Evolutionary conservation across 345 rosid species (phyloP), one percentile per base, ranked within the genome.

Genomic region (Eucalyptus tenuipes): DNA sequence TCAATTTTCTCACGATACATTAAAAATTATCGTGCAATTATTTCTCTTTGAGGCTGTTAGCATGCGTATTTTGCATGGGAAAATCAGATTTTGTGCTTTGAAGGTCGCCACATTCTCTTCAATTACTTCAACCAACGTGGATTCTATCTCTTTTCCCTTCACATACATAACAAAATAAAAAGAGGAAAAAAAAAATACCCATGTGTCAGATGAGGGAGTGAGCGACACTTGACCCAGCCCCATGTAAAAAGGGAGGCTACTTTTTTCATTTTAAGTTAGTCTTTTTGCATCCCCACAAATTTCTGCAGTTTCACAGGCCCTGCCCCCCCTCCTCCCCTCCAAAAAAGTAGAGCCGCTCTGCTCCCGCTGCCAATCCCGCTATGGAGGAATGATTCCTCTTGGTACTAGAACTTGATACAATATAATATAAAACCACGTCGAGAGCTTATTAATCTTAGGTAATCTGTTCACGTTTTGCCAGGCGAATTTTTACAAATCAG

Each of bases 1-100:
- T 52, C 4, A 0, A 50, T 8, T 18, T 52, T 50, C 16, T 52
- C 0, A 52, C 1, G 1, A 4, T 17, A 52, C 0, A 18, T 52
- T 52, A 52, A 18, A 52, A 52, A 49, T 49, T 2, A 2, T 52
- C 10, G 1, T 0, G 10, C 1, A 1, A 52, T 52, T 25, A 52
- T 7, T 52, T 27, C 7, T 24, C 2, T 8, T 31, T 31, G 79
- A 31, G 11, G 24, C 10, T 2, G 1, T 31, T 5, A 17, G 44
- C 3, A 17, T 68, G 44, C 81, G 7, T 16, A 31, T 68, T 68
- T 31, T 16, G 6, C 31, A 33, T 68, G 4, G 13, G 2, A 68
- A 68, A 68, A 68, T 33, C 80, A 16, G 37, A 16, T 8, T 33
- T 17, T 33, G 80, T 8, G 80, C 2, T 68, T 33, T 33, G 37